Evolutionary conservation across 305 asterid species (phyloP).

Genomic region (Ilex paraguariensis): DNA sequence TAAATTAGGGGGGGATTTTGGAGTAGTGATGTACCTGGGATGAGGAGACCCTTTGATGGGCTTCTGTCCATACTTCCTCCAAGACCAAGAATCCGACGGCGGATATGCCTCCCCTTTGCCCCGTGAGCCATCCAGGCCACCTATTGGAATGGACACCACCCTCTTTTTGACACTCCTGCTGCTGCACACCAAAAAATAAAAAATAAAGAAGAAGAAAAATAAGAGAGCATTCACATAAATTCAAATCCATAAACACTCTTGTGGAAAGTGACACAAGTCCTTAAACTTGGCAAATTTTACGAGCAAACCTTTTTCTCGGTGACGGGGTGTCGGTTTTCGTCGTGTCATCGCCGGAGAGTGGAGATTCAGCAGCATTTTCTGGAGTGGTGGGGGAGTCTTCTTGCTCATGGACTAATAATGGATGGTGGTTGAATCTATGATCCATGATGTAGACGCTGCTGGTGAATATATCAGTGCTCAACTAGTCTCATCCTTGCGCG

Average conservation of each 20-base stretch:
- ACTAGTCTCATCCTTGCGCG: no score
- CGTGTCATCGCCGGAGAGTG: constrained; percentile 51
- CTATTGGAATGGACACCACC: constrained; percentile 54
- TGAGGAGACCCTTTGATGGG: constrained; percentile 32
- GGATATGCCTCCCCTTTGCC: constrained; percentile 72
- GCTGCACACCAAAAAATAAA: constrained; percentile 1
- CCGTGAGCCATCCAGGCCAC: constrained; percentile 53
- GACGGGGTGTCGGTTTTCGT: constrained; percentile 46
- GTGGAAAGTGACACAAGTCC: no score
- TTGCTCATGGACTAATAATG: constrained; percentile 11
- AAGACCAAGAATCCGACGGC: constrained; percentile 88
- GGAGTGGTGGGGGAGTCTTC: constrained; percentile 29
- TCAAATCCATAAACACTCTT: no score
- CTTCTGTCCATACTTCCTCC: constrained; percentile 79
- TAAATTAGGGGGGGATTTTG: no score
- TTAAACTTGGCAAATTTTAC: background rate
- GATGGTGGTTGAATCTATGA: constrained; percentile 20
- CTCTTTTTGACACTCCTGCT: constrained; percentile 52
- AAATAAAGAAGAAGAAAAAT: background rate
- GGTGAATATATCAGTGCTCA: no score
- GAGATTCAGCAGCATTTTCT: constrained; percentile 46
- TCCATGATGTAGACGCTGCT: constrained; percentile 25
- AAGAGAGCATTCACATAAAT: no score
- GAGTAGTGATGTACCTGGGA: constrained; percentile 49
- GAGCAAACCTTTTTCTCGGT: constrained; percentile 59